Evolutionary conservation across 805 yeast genomes (phyloP), one percentile per base, ranked within the genome.

Genomic region (Priceomyces haplophilus): DNA sequence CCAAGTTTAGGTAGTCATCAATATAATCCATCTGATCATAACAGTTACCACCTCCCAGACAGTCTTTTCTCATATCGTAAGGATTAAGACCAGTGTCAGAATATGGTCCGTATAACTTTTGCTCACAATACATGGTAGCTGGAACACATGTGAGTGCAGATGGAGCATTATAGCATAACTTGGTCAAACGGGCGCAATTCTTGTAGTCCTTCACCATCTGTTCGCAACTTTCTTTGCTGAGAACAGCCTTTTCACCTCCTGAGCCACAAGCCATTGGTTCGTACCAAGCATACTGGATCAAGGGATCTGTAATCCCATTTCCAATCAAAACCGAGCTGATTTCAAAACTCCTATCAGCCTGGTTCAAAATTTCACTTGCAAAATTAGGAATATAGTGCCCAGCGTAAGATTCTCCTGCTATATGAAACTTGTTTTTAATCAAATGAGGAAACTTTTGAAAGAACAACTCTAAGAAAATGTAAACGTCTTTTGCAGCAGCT

Each of bases 331-430:
- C 68, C 3, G 74, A 68, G 17, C 56, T 29, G 47, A 68, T 62
- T 30, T 67, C 66, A 38, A 67, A 66, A 7, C 64, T 52, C 51
- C 71, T 65, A 46, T 82, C 83, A 18, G 76, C 72, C 55, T 85
- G 88, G 31, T 78, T 69, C 54, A 87, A 67, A 53, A 89, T 88
- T 63, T 88, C 95, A 45, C 78, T 62, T 6, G 95, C 95, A 65
- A 89, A 86, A 7, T 78, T 86, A 16, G 99, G 99, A 51, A 90
- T 85, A 67, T 91, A 90, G 59, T 88, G 95, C 39, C 97, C 97
- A 15, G 91, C 97, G 58, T 90, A 89, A 7, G 95, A 85, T 61
- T 89, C 97, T 52, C 97, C 97, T 34, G 96, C 84, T 60, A 89
- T 85, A 64, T 88, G 96, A 77, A 89, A 85, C 40, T 76, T 78